Evolutionary conservation across 345 rosid genomes (phyloP), one percentile per base, ranked within the genome.

Genomic region (Raphanus sativus): DNA sequence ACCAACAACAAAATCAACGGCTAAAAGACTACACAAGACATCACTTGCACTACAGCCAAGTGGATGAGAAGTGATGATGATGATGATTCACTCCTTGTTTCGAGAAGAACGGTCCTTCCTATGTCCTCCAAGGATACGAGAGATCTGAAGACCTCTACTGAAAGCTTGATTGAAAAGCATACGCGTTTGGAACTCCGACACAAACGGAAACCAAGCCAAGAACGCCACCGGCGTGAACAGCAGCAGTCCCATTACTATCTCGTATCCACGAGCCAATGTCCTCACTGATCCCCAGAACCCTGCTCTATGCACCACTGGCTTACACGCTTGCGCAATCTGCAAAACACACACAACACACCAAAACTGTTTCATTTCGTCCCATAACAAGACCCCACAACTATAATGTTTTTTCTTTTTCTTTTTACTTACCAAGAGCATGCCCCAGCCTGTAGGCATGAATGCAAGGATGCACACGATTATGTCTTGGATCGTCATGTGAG

Each of bases 391-490:
- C 11, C 9, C 5, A 59, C 45, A 56, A 52, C 28, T 30, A 58
- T 4, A 50, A 45, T 16, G 21, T 21, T 12, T 55, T 11, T 11
- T 5, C 16, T 25, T 45, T 16, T 42, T 75, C 62, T 86, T 25
- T 45, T 16, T 42, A 77, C 62, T 86, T 84, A 94, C 98, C 95
- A 90, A 81, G 62, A 96, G 93, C 96, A 96, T 87, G 33, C 98
- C 99, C 99, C 99, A 96, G 4, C 99, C 98, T 5, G 97, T 96
- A 4, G 98, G 99, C 99, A 91, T 91, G 84, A 96, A 96, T 75
- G 97, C 98, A 67, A 96, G 93, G 75, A 96, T 81, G 85, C 99
- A 93, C 10, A 96, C 94, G 62, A 96, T 59, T 60, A 93, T 88
- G 86, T 96, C 99, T 75, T 81, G 89, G 33, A 88, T 56, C 12